Evolutionary conservation across 352 stramenopile species (phyloP).

Genomic region (Peronospora belbahrii): DNA sequence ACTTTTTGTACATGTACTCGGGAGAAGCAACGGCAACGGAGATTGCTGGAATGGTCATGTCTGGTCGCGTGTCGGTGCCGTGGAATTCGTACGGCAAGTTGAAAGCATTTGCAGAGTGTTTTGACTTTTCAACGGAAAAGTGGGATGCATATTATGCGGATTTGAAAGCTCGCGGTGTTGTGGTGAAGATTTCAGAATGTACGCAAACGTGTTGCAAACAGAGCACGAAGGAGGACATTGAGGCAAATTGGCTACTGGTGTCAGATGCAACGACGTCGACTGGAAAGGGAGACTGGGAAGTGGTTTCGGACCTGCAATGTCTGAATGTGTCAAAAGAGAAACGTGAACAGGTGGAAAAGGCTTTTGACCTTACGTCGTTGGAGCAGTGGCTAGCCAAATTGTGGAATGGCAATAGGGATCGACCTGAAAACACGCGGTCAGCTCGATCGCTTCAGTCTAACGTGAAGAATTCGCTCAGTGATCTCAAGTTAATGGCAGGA

Average conservation of each 20-base stretch:
- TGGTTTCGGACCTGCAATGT: conserved; percentile 59
- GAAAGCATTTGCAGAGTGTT: conserved; percentile 79
- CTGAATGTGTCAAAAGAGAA: conserved; percentile 51
- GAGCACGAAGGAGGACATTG: conserved; percentile 68
- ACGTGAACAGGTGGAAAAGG: conserved; percentile 47
- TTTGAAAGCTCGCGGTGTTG: conserved; percentile 22
- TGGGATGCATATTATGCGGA: conserved; percentile 73
- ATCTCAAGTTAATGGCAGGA: conserved; percentile 46
- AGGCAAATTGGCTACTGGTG: conserved; percentile 77
- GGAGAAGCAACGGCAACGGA: conserved; percentile 64
- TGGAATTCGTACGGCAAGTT: conserved; percentile 78
- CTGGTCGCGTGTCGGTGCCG: conserved; percentile 71
- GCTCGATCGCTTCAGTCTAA: conserved; percentile 33
- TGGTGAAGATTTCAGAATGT: conserved; percentile 29
- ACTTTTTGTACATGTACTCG: conserved; percentile 86
- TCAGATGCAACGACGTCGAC: conserved; percentile 50
- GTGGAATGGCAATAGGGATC: conserved; percentile 32
- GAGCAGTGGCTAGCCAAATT: conserved; percentile 62
- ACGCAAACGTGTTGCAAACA: conserved; percentile 54
- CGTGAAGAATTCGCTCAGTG: conserved; percentile 51
- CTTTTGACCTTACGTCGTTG: conserved; percentile 48
- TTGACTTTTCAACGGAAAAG: conserved; percentile 78
- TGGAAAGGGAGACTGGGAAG: conserved; percentile 53
- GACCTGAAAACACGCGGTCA: conserved; percentile 5
- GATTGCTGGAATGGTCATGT: conserved; percentile 82